Evolutionary conservation across 2,329 filamentous ascomycete species (phyloP).

Genomic region (Cordyceps javanica): DNA sequence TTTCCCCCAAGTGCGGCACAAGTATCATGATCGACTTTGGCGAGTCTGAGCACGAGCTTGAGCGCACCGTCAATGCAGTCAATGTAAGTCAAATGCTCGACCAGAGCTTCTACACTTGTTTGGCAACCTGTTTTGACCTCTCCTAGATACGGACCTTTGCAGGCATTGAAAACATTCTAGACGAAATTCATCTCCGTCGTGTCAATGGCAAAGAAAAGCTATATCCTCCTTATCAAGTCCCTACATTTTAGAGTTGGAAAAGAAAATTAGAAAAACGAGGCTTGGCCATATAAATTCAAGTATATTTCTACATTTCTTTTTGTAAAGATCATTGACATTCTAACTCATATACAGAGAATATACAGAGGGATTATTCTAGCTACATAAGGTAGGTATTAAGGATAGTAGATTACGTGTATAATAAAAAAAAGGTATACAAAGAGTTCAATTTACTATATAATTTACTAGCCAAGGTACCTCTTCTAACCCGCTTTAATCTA

Average conservation of each 20-base stretch:
- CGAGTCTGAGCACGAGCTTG: neutral
- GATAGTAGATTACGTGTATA: too few species aligned
- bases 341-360: too few species aligned
- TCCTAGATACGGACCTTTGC: neutral
- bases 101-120: neutral
- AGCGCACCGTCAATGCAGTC: neutral
- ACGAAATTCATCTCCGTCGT: neutral
- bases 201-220: neutral
- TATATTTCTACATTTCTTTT: too few species aligned
- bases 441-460: too few species aligned
- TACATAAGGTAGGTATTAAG: too few species aligned
- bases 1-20: constrained; percentile 6
- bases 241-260: neutral
- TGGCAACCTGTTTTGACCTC: neutral
- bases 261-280: too few species aligned
- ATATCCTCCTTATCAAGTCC: neutral
- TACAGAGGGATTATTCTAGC: too few species aligned
- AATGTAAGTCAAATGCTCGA: neutral
- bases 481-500: too few species aligned
- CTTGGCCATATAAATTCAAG: too few species aligned
- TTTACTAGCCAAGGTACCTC: too few species aligned
- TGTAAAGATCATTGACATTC: too few species aligned
- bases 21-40: constrained; percentile 7
- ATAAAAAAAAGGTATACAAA: too few species aligned
- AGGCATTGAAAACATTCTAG: neutral